Evolutionary conservation across 306 rosid species (phyloP), one percentile per base, ranked within the genome.

Genomic region (Glycine soja): DNA sequence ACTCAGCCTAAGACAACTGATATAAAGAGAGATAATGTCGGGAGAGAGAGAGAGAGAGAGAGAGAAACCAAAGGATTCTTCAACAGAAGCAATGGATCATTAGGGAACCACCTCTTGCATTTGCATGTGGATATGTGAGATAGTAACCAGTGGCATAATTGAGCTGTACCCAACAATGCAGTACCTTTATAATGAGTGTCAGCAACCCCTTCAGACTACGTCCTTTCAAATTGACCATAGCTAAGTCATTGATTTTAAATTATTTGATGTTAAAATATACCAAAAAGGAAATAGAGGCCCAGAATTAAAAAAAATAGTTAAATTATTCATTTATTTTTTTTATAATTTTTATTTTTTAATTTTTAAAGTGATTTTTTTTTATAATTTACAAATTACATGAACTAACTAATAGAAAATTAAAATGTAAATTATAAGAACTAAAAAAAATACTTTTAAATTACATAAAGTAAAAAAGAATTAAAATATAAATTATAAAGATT

Each of bases 91-190:
- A 76, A 40, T 67, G 56, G 69, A 58, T 72, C 61, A 18, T 57
- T 12, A 77, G 51, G 42, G 59, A 61, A 47, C 72, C 12, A 38
- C 12, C 73, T 42, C 76, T 34, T 57, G 54, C 73, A 68, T 42
- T 63, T 75, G 68, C 57, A 32, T 64, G 24, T 51, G 75, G 68
- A 7, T 8, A 14, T 47, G 40, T 74, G 58, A 46, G 50, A 73
- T 72, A 54, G 15, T 36, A 15, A 45, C 78, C 10, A 57, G n/a
- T 19, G 62, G 68, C 67, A 57, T 46, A 45, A 38, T 74, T 86
- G 86, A 88, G 90, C 87, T 90, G 93, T 83, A 85, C 40, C 71
- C 8, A 62, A 16, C 54, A 45, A 13, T 15, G 4, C 68, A 6
- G 66, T 19, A 19, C 52, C 67, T 77, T 80, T 34, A 9, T 65